phyloP scores from a whole-genome alignment of 192 early-diverging fungal genomes.

The Coemansia sp. region DNA sequence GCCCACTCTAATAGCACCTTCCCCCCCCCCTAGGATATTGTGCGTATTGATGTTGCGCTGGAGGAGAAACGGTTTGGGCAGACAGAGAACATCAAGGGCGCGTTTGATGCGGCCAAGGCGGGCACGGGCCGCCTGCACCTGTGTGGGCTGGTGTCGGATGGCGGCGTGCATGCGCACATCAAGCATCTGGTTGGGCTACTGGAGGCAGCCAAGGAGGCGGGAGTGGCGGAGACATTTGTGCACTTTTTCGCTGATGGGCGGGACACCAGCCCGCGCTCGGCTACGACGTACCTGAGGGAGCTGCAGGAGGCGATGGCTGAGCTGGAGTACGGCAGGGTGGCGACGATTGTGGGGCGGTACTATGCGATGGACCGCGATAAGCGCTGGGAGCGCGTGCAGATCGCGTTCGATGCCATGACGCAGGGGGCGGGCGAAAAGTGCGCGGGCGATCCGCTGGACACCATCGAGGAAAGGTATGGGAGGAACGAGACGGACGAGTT shows the following conservation, averaged over 20 bases:
- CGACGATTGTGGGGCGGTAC: slow-evolving; percentile 94
- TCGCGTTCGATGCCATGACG: slow-evolving; percentile 90
- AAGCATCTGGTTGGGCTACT: slow-evolving; percentile 85
- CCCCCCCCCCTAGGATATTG: slow-evolving; percentile 97
- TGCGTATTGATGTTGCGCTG: slow-evolving; percentile 93
- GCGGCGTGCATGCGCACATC: slow-evolving; percentile 97
- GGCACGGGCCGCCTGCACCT: slow-evolving; percentile 85
- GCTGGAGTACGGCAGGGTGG: slow-evolving; percentile 78
- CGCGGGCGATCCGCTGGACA: slow-evolving; percentile 46
- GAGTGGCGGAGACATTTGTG: slow-evolving; percentile 81
- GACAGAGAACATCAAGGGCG: slow-evolving; percentile 70
- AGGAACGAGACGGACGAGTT: slow-evolving; percentile 98
- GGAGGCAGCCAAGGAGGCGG: slow-evolving; percentile 78
- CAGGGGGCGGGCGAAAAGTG: slow-evolving; percentile 65
- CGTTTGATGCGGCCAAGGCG: slow-evolving; percentile 81
- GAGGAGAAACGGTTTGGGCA: slow-evolving; percentile 78
- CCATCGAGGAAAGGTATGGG: slow-evolving; percentile 84
- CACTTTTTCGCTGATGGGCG: slow-evolving; percentile 99
- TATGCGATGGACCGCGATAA: slow-evolving; percentile 99
- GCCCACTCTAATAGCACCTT: neutral
- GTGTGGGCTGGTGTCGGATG: slow-evolving; percentile 94
- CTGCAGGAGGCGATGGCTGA: slow-evolving; percentile 60
- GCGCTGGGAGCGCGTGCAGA: slow-evolving; percentile 97
- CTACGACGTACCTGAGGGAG: slow-evolving; percentile 75
- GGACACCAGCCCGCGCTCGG: slow-evolving; percentile 90